These are phyloP conservation scores for Penicillium olsonii DNA, from an alignment of 2,329 filamentous ascomycete species.

Conservation along the genomic window DNA sequence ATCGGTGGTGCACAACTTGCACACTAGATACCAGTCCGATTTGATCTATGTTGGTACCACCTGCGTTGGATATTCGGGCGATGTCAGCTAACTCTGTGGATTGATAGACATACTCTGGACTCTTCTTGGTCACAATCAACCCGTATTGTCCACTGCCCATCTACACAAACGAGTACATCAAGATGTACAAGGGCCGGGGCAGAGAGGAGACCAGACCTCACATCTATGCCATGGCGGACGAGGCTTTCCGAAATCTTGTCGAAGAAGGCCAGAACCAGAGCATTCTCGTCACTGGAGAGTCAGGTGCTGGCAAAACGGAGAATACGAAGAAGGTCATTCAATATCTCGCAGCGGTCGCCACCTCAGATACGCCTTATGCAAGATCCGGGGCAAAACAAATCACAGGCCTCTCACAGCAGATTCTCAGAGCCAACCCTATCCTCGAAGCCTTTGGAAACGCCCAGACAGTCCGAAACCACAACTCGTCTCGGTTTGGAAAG, in stretches of 20 bases:
- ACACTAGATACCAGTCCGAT: slow-evolving; percentile 92
- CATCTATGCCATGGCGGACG: slow-evolving; percentile 96
- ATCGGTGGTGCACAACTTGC: slow-evolving; percentile 94
- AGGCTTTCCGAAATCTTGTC: slow-evolving; percentile 92
- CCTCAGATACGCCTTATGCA: slow-evolving; percentile 68
- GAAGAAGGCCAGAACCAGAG: slow-evolving; percentile 96
- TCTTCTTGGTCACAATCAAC: slow-evolving; percentile 96
- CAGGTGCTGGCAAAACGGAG: slow-evolving; percentile 95
- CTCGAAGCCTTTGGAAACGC: slow-evolving; percentile 98
- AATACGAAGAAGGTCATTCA: slow-evolving; percentile 99
- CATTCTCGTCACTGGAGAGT: slow-evolving; percentile 96
- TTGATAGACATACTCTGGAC: slow-evolving; percentile 81
- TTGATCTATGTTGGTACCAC: slow-evolving; percentile 71
- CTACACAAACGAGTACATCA: slow-evolving; percentile 94
- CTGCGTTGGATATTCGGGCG: background rate
- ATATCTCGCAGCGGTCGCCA: slow-evolving; percentile 91
- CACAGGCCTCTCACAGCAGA: slow-evolving; percentile 92
- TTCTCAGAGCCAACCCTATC: slow-evolving; percentile 92
- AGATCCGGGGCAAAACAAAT: slow-evolving; percentile 66
- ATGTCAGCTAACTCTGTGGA: slow-evolving; percentile 7
- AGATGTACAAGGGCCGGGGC: slow-evolving; percentile 92
- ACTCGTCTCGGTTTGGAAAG: slow-evolving; percentile 97
- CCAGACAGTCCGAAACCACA: slow-evolving; percentile 96
- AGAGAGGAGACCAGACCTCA: slow-evolving; percentile 95
- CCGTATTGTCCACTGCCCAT: slow-evolving; percentile 94